A percentile compares a stretch with the other conserved stretches of the same genome.
phyloP scores from a whole-genome alignment of 2,329 filamentous ascomycete species.

The Nannizzia gypsea region DNA sequence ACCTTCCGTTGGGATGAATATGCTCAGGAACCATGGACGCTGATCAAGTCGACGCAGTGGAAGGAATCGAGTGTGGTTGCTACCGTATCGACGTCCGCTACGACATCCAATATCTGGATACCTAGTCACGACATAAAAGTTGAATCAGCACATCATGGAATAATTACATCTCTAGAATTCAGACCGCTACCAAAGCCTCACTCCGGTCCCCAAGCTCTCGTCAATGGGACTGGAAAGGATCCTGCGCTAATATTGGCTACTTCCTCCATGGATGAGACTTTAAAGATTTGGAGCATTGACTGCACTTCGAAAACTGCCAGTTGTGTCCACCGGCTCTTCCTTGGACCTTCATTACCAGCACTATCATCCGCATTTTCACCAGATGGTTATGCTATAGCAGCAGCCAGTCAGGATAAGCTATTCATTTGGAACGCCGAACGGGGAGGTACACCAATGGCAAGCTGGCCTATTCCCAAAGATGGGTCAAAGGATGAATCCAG shows the following conservation, averaged over 20 bases:
- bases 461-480: constrained; percentile 25
- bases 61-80: constrained; percentile 26
- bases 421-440: constrained; percentile 39
- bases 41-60: constrained; percentile 27
- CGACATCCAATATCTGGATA: constrained; percentile 32
- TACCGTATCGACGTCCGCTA: constrained; percentile 25
- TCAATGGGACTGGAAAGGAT: constrained; percentile 10
- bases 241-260: constrained; percentile 31
- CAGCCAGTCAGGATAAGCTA: constrained; percentile 33
- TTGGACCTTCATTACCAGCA: constrained; percentile 28
- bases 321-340: constrained; percentile 27
- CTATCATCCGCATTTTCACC: constrained; percentile 36
- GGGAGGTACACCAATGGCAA: constrained; percentile 33
- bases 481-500: constrained; percentile 21
- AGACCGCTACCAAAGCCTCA: constrained; percentile 24
- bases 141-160: constrained; percentile 30
- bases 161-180: constrained; percentile 35
- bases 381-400: constrained; percentile 36
- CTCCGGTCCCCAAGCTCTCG: constrained; percentile 4
- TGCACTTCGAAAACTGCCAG: constrained; percentile 27
- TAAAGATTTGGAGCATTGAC: constrained; percentile 36
- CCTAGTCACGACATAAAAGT: constrained; percentile 34
- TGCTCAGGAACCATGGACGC: constrained; percentile 30
- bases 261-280: constrained; percentile 34
- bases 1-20: constrained; percentile 21